These are phyloP conservation scores for Neonectria punicea DNA, from an alignment of 2,329 filamentous ascomycete genomes.

Conservation along the genomic window DNA sequence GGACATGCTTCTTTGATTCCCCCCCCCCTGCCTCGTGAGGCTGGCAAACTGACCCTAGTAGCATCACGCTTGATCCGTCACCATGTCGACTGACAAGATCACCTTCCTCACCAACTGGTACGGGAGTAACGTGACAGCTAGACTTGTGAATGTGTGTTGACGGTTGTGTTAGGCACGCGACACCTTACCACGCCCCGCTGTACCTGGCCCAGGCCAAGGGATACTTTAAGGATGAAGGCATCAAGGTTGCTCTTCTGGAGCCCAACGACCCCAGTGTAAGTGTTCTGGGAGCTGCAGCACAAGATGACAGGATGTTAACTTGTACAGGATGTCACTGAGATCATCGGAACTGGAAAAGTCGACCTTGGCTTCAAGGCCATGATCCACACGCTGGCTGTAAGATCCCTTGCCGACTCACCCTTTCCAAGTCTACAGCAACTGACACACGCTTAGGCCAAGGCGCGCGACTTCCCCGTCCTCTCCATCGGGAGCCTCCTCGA, in stretches of 20 bases:
- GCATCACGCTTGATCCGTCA: slow-evolving; percentile 57
- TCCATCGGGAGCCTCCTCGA: slow-evolving; percentile 81
- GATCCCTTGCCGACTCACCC: slow-evolving; percentile 25
- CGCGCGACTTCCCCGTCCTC: slow-evolving; percentile 76
- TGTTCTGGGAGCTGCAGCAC: neutral
- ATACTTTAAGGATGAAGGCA: slow-evolving; percentile 78
- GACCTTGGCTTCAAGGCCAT: slow-evolving; percentile 86
- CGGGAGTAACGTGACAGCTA: slow-evolving; percentile 5
- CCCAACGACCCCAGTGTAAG: slow-evolving; percentile 80
- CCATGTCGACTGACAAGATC: slow-evolving; percentile 85
- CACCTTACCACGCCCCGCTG: slow-evolving; percentile 81
- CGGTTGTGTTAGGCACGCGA: slow-evolving; percentile 72
- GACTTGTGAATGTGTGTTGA: slow-evolving; percentile 41
- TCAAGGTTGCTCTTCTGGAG: slow-evolving; percentile 81
- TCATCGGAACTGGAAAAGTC: slow-evolving; percentile 80
- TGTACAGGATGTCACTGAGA: slow-evolving; percentile 79
- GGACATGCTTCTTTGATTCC: slow-evolving; percentile 78
- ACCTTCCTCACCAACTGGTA: slow-evolving; percentile 88
- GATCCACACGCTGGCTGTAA: slow-evolving; percentile 81
- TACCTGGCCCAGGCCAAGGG: slow-evolving; percentile 82
- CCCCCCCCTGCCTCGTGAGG: slow-evolving; percentile 40
- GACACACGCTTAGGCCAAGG: slow-evolving; percentile 68
- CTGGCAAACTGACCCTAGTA: slow-evolving; percentile 60
- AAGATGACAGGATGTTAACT: neutral
- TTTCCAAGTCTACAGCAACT: neutral